These are phyloP conservation scores for Russula sp. DNA, from an alignment of 768 basidiomycete genomes.

Conservation along the genomic window DNA sequence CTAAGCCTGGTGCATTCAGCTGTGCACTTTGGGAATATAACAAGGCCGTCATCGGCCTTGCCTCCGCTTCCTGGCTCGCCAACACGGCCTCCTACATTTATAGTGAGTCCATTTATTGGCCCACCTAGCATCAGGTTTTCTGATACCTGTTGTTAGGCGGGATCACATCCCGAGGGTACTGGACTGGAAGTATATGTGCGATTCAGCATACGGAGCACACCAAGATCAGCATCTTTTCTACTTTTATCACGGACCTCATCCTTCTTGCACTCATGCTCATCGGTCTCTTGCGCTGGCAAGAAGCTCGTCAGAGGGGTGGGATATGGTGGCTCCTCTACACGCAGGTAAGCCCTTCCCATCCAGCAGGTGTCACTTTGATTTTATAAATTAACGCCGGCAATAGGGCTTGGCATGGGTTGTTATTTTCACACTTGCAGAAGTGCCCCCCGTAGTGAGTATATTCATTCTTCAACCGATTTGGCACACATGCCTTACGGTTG, in stretches of 20 bases:
- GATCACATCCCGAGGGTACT: not conserved
- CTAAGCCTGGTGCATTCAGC: not conserved
- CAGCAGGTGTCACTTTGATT: not conserved
- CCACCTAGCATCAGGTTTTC: not conserved
- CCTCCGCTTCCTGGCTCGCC: not conserved
- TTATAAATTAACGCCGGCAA: not conserved
- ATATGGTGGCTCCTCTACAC: not conserved
- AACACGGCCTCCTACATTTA: not conserved
- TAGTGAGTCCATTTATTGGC: not conserved
- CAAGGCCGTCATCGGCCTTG: not conserved
- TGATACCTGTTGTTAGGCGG: not conserved
- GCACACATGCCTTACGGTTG: not conserved
- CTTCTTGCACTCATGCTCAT: constrained; percentile 1
- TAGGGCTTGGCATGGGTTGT: constrained; percentile 8
- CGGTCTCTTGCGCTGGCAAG: constrained; percentile 8
- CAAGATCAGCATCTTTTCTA: not conserved
- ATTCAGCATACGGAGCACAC: not conserved
- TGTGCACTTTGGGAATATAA: not conserved
- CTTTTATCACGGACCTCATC: not conserved
- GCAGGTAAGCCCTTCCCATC: not conserved
- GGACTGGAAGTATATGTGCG: not conserved
- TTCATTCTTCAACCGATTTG: not conserved
- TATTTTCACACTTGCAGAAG: not conserved
- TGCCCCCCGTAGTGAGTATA: constrained; percentile 6
- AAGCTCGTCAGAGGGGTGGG: not conserved